Evolutionary conservation across 192 early-diverging fungal species (phyloP).

Genomic region (Piromyces finnis): DNA sequence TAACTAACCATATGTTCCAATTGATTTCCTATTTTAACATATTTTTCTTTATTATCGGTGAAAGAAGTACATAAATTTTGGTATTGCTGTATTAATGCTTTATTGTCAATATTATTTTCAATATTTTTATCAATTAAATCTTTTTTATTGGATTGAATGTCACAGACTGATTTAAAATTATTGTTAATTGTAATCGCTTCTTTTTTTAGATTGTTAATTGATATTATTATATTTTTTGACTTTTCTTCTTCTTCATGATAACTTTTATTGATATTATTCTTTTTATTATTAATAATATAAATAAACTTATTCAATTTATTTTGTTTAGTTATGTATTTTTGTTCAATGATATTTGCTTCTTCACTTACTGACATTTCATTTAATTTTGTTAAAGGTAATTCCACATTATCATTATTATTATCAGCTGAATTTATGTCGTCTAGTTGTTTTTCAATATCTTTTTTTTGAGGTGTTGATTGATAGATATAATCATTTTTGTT

Average conservation of each 20-base stretch:
- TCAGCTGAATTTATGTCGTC: not conserved
- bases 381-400: too few relatives aligned
- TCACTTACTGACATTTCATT: not conserved
- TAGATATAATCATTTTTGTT: not conserved
- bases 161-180: not conserved
- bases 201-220: not conserved
- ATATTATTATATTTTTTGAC: not conserved
- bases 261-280: not conserved
- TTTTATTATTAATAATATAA: not conserved
- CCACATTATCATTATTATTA: not conserved
- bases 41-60: not conserved
- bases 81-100: not conserved
- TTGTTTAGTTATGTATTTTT: not conserved
- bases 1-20: not conserved
- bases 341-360: not conserved
- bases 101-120: not conserved
- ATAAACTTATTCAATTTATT: not conserved
- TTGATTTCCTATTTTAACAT: not conserved
- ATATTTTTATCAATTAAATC: not conserved
- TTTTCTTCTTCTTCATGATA: not conserved
- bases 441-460: not conserved
- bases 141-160: not conserved
- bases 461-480: not conserved
- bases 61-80: not conserved
- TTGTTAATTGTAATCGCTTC: not conserved